Conservation (phyloP, 1,139 yeast genomes). For the Saccharomyces uvarum region DNA sequence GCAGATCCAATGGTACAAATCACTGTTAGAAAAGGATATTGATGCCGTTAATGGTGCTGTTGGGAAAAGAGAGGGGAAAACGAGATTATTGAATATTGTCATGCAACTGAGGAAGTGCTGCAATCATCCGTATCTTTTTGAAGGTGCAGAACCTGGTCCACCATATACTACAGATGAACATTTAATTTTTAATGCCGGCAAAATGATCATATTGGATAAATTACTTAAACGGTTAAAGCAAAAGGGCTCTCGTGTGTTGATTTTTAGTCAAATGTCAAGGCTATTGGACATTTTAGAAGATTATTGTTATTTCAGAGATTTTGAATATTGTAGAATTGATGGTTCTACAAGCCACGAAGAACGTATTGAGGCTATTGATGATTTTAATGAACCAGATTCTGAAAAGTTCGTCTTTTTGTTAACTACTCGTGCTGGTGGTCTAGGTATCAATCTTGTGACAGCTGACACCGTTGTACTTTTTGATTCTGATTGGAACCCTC, state of each 20-base stretch:
- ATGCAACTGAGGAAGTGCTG: slow-evolving; percentile 82
- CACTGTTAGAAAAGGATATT: slow-evolving; percentile 66
- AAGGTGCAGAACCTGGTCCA: slow-evolving; percentile 85
- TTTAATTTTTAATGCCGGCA: slow-evolving; percentile 62
- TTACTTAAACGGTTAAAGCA: slow-evolving; percentile 51
- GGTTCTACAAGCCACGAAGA: slow-evolving; percentile 77
- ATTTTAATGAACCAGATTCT: slow-evolving; percentile 62
- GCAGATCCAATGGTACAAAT: slow-evolving; percentile 73
- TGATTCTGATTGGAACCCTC: slow-evolving; percentile 85
- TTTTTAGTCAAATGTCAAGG: slow-evolving; percentile 78
- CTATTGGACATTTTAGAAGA: slow-evolving; percentile 73
- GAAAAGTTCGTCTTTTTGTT: slow-evolving; percentile 62
- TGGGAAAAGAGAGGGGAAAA: slow-evolving; percentile 67
- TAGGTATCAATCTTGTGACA: slow-evolving; percentile 69
- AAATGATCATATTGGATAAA: slow-evolving; percentile 64
- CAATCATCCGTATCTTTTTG: slow-evolving; percentile 75
- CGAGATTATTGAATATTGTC: slow-evolving; percentile 66
- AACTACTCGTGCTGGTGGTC: slow-evolving; percentile 83
- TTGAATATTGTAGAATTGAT: slow-evolving; percentile 67
- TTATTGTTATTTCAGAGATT: slow-evolving; percentile 62
- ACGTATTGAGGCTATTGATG: slow-evolving; percentile 68
- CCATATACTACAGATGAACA: slow-evolving; percentile 81
- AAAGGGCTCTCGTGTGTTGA: slow-evolving; percentile 69
- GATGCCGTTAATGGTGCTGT: slow-evolving; percentile 79
- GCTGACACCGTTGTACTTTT: slow-evolving; percentile 69